Evolutionary conservation across 1,139 yeast species (phyloP), one percentile per base, ranked within the genome.

Genomic region (Saccharomycopsis phalli): DNA sequence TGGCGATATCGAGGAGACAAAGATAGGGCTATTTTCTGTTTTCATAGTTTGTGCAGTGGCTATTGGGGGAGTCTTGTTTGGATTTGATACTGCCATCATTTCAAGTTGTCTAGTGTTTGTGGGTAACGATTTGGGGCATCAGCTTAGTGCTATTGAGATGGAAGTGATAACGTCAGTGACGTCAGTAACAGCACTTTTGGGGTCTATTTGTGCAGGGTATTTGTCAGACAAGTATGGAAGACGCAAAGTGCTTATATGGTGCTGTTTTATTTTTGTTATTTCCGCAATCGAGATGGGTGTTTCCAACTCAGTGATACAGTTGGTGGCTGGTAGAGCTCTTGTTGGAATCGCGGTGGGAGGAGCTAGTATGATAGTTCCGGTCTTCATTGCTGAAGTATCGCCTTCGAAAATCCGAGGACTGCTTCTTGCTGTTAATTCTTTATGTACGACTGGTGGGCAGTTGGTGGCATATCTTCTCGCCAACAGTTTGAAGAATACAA

Each of bases 291-390:
- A 61, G 40, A 60, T 68, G 62, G 72, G 72, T 1, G 39, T 64
- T 2, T 67, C 69, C 3, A 59, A 65, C 6, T 50, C 57, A 1
- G 50, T 67, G 51, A 11, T 61, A 71, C 41, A 58, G 67, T 40
- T 52, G 75, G 55, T 57, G 49, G 58, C 60, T 43, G 78, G 78
- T 28, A 63, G 78, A 52, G 60, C 73, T 20, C 59, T 75, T 41
- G 64, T 74, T 36, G 82, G 82, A 36, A 53, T 72, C 31, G 76
- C 79, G 43, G 70, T 76, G 41, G 81, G 81, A 28, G 66, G 73
- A 44, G 74, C 76, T 22, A 69, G 78, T 6, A 65, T 76, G 33
- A 71, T 68, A 41, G 75, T 76, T 14, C 81, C 81, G 7, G 71
- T 72, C 31, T 74, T 71, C 54, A 63, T 74, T 19, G 63, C 79